Evolutionary conservation across 2,329 filamentous ascomycete genomes (phyloP).

Genomic region (Fusarium sambucinum): DNA sequence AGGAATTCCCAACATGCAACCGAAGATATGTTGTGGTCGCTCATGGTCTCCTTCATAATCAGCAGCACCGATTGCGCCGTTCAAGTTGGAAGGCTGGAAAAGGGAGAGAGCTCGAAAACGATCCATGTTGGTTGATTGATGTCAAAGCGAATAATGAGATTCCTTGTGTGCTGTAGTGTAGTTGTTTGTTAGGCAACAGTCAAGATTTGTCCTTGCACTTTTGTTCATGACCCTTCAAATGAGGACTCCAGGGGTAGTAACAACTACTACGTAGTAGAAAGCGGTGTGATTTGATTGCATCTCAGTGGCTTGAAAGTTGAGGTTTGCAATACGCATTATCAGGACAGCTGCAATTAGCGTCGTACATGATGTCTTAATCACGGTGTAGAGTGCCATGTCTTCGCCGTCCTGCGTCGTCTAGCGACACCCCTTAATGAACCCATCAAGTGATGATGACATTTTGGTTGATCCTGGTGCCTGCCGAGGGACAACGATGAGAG

Average conservation of each 20-base stretch:
- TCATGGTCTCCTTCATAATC: background rate
- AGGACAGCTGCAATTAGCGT: background rate
- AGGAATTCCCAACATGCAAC: slow-evolving; percentile 2
- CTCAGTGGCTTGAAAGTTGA: background rate
- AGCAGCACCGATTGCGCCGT: background rate
- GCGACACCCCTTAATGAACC: background rate
- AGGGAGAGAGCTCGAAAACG: slow-evolving; percentile 2
- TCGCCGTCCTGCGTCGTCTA: background rate
- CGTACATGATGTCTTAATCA: background rate
- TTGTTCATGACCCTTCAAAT: background rate
- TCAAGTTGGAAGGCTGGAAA: slow-evolving; percentile 7
- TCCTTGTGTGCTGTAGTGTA: background rate
- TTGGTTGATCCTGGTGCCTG: background rate
- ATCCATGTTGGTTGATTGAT: background rate
- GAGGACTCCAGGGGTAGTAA: no score
- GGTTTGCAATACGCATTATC: background rate
- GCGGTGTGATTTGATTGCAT: background rate
- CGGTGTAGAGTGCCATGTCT: background rate
- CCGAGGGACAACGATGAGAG: background rate
- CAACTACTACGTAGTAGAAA: no score
- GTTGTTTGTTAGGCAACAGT: background rate
- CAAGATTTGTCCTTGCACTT: background rate
- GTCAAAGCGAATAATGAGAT: background rate
- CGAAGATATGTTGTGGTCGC: slow-evolving; percentile 1
- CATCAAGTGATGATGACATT: rapidly evolving